A percentile compares a stretch with the other conserved stretches of the same genome.
Evolutionary conservation across 306 rosid genomes (phyloP).

Genomic region (Rubus idaeus): DNA sequence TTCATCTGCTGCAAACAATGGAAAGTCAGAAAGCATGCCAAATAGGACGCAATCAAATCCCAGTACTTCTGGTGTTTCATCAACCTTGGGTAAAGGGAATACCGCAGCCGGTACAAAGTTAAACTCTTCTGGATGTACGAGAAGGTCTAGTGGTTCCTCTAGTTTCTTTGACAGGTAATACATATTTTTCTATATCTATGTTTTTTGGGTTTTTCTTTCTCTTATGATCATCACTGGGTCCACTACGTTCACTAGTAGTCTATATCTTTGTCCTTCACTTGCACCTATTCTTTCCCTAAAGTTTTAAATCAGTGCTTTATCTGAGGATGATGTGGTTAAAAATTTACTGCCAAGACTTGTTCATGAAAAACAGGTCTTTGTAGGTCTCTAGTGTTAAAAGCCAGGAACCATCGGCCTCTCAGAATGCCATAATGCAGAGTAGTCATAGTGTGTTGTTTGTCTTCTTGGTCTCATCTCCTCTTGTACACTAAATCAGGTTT

Average conservation of each 20-base stretch:
- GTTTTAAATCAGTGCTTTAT: not conserved
- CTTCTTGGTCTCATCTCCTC: conserved; percentile 23
- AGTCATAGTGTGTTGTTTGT: conserved; percentile 19
- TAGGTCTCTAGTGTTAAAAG: conserved; percentile 1
- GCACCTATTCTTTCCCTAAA: not conserved
- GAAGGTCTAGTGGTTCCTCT: conserved; percentile 45
- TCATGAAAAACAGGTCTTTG: not conserved
- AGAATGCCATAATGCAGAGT: conserved; percentile 27
- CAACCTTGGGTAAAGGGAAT: conserved; percentile 29
- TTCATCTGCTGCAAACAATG: conserved; percentile 29
- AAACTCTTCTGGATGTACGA: conserved; percentile 41
- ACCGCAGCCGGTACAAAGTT: conserved; percentile 29
- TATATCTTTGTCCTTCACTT: not conserved
- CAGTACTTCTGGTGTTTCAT: conserved; percentile 34
- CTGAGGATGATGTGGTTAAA: not conserved
- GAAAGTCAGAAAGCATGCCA: conserved; percentile 33
- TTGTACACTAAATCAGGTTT: conserved; percentile 49
- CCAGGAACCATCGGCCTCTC: conserved; percentile 9
- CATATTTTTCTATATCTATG: conserved; percentile 6
- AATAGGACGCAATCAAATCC: conserved; percentile 35
- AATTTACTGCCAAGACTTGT: not conserved
- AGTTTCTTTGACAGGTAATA: conserved; percentile 78
- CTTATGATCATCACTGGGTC: not conserved
- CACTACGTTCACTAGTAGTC: not conserved
- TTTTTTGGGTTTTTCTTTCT: not conserved